phyloP scores from a whole-genome alignment of 106 monocot species.

The Apostasia shenzhenica region DNA sequence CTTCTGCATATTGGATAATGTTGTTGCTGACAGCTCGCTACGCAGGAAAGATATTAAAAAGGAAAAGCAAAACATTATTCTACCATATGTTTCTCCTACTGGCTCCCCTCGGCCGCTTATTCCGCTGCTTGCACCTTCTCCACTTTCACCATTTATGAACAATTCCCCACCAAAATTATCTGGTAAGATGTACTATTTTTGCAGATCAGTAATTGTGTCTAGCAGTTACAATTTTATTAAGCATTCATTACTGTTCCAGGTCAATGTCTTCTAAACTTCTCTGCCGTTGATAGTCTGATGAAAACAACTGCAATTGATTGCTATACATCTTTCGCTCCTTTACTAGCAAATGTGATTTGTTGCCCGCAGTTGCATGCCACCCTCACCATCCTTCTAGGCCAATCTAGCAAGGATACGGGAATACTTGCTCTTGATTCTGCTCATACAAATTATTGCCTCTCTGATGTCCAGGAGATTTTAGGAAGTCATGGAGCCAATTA shows the following conservation, averaged over 20 bases:
- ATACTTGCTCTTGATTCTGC: conserved; percentile 62
- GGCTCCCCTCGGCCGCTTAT: conserved; percentile 66
- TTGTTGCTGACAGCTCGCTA: conserved; percentile 12
- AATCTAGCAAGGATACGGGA: conserved; percentile 68
- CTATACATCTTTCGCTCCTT: conserved; percentile 75
- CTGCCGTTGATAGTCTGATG: conserved; percentile 45
- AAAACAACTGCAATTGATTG: conserved; percentile 88
- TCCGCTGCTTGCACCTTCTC: conserved; percentile 84
- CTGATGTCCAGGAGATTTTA: conserved; percentile 81
- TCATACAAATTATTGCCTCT: conserved; percentile 86
- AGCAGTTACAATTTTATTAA: background rate
- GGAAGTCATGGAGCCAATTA: conserved; percentile 62
- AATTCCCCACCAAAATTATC: conserved; percentile 66
- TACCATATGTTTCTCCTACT: conserved; percentile 51
- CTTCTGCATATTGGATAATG: conserved; percentile 16
- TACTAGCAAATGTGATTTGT: conserved; percentile 93
- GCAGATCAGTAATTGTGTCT: background rate
- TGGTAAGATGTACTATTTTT: conserved; percentile 24
- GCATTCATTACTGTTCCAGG: conserved; percentile 29
- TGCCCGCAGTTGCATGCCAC: conserved; percentile 93
- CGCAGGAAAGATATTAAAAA: conserved; percentile 6
- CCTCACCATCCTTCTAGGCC: conserved; percentile 77
- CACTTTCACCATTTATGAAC: conserved; percentile 59
- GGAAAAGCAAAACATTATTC: conserved; percentile 17
- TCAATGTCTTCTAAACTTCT: conserved; percentile 72